Conservation (phyloP, 148 eudicot genomes). For the Fagopyrum esculentum region DNA sequence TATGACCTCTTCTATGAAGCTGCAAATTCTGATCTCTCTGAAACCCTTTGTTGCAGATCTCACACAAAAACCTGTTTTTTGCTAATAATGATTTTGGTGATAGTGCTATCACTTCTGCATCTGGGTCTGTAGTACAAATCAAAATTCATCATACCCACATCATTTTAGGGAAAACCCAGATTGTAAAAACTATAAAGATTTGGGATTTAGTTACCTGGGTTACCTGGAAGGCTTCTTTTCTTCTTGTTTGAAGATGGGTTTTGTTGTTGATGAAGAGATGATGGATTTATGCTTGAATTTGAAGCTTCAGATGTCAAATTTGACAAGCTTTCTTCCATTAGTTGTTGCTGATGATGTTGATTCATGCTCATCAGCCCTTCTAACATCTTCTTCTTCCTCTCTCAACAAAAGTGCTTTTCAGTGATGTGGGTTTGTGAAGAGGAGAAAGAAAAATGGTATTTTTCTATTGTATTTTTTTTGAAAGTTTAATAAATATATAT, state of each 20-base stretch:
- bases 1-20: slow-evolving; percentile 90
- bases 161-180: not conserved
- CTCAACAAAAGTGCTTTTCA: not conserved
- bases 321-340: slow-evolving; percentile 62
- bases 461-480: slow-evolving; percentile 4
- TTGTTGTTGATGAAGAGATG: slow-evolving; percentile 16
- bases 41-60: slow-evolving; percentile 86
- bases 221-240: slow-evolving; percentile 86
- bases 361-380: slow-evolving; percentile 24
- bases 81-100: slow-evolving; percentile 78
- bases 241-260: slow-evolving; percentile 40
- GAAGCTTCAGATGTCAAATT: slow-evolving; percentile 65
- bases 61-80: slow-evolving; percentile 79
- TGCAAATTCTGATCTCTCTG: slow-evolving; percentile 92
- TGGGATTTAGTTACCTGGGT: slow-evolving; percentile 55
- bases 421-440: slow-evolving; percentile 7
- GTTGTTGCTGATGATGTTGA: slow-evolving; percentile 25
- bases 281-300: slow-evolving; percentile 23
- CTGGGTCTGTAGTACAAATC: slow-evolving; percentile 49
- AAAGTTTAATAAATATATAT: slow-evolving; percentile 20
- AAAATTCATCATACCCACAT: slow-evolving; percentile 6
- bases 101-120: slow-evolving; percentile 81
- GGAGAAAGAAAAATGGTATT: not conserved
- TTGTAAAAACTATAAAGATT: not conserved
- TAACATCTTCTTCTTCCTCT: slow-evolving; percentile 27